Conservation (phyloP, 306 rosid species). For the Vigna reflexopilosa region DNA sequence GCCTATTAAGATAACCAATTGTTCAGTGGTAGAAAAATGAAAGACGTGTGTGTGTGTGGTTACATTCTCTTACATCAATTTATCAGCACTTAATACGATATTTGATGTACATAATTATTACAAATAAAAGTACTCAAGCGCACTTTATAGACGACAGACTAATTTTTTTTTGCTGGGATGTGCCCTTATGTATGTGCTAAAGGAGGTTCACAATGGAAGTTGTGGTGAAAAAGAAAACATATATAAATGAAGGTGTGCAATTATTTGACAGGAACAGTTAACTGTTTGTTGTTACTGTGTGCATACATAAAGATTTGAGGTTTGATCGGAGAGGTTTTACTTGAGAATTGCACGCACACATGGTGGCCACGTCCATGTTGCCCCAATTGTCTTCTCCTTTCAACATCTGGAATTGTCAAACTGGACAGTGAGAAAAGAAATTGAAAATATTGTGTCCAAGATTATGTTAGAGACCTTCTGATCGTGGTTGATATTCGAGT, state of each 20-base stretch:
- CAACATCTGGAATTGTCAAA: slow-evolving; percentile 21
- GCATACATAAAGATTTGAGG: slow-evolving; percentile 37
- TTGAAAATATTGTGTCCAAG: slow-evolving; percentile 37
- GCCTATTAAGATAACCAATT: slow-evolving; percentile 46
- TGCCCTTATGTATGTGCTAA: slow-evolving; percentile 5
- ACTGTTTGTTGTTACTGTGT: slow-evolving; percentile 47
- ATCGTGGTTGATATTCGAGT: slow-evolving; percentile 32
- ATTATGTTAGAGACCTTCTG: slow-evolving; percentile 37
- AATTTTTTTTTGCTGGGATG: slow-evolving; percentile 50
- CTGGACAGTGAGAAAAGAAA: slow-evolving; percentile 2
- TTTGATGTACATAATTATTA: neutral
- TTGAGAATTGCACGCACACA: slow-evolving; percentile 42
- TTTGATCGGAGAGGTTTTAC: slow-evolving; percentile 46
- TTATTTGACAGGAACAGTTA: slow-evolving; percentile 57
- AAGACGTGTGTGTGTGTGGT: neutral
- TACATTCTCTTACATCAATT: neutral
- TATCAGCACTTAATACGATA: neutral
- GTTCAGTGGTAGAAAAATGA: slow-evolving; percentile 29
- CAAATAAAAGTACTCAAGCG: neutral
- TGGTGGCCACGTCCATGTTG: slow-evolving; percentile 48
- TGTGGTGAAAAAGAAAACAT: slow-evolving; percentile 40
- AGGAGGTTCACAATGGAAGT: slow-evolving; percentile 37
- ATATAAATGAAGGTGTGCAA: slow-evolving; percentile 42
- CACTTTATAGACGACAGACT: slow-evolving; percentile 57
- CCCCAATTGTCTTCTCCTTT: neutral